Evolutionary conservation across 1,284 basidiomycete species (phyloP).

Genomic region (Leccinum pachyderme): DNA sequence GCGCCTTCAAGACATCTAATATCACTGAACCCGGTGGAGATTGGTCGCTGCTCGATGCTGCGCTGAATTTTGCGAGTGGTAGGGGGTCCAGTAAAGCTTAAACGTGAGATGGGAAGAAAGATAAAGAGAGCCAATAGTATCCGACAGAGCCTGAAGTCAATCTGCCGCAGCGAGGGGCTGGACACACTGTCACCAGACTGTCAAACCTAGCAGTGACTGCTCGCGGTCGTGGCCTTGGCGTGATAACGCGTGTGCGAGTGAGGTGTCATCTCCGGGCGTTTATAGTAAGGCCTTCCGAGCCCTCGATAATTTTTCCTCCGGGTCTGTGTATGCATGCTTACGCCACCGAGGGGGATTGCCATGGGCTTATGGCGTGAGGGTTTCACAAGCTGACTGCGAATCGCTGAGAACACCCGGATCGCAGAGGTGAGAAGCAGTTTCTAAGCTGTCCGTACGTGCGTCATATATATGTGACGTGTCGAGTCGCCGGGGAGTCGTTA

Average conservation of each 20-base stretch:
- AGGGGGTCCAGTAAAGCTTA: no score
- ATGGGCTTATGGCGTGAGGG: neutral
- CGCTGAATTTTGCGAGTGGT: neutral
- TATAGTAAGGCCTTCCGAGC: neutral
- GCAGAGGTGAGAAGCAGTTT: neutral
- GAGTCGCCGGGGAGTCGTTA: neutral
- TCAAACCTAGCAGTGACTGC: neutral
- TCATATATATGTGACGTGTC: neutral
- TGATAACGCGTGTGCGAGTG: neutral
- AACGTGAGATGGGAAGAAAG: neutral
- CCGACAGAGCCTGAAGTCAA: neutral
- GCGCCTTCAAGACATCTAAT: neutral
- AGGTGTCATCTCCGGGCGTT: neutral
- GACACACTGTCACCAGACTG: neutral
- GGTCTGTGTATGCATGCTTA: neutral
- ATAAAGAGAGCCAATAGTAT: neutral
- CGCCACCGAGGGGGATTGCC: neutral
- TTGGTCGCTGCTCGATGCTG: neutral
- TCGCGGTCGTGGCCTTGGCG: neutral
- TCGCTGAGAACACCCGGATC: neutral
- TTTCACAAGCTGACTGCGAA: neutral
- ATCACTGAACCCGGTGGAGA: neutral
- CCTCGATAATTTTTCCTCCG: neutral
- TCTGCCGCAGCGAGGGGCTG: neutral
- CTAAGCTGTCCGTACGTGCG: neutral